Evolutionary conservation across 2,329 filamentous ascomycete species (phyloP).

Genomic region (Claviceps digitariae): DNA sequence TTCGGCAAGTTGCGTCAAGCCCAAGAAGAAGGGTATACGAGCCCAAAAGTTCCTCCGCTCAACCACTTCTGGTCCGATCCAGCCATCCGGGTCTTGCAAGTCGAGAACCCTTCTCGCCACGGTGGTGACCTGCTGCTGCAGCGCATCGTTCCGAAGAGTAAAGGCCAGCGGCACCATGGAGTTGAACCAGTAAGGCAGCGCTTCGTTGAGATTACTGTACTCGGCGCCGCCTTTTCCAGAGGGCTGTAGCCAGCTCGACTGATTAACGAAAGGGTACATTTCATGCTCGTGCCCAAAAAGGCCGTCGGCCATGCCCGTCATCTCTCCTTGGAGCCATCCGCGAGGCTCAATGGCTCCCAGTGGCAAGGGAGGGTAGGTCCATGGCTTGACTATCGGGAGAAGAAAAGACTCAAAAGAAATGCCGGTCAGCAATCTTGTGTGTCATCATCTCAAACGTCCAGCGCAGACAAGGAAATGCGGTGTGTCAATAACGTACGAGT

Average conservation of each 20-base stretch:
- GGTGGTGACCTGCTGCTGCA: constrained; percentile 26
- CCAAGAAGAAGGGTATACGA: constrained; percentile 18
- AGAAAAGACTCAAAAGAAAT: background rate
- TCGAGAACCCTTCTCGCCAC: constrained; percentile 29
- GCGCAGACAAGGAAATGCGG: background rate
- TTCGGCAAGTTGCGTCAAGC: constrained; percentile 20
- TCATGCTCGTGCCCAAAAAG: constrained; percentile 38
- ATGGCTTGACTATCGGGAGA: constrained; percentile 9
- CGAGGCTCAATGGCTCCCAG: constrained; percentile 34
- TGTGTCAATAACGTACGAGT: background rate
- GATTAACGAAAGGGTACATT: constrained; percentile 39
- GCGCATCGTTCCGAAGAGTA: constrained; percentile 25
- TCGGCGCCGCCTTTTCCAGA: constrained; percentile 28
- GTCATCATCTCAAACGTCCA: background rate
- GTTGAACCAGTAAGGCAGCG: constrained; percentile 47
- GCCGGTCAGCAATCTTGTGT: background rate
- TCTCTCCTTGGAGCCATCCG: constrained; percentile 39
- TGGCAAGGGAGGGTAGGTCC: constrained; percentile 18
- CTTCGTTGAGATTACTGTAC: constrained; percentile 43
- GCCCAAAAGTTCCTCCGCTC: constrained; percentile 18
- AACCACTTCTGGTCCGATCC: constrained; percentile 30
- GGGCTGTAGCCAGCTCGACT: constrained; percentile 31
- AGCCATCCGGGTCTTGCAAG: constrained; percentile 32
- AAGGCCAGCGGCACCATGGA: constrained; percentile 43
- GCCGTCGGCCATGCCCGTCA: constrained; percentile 33